These are phyloP conservation scores for Spergularia bocconei DNA, from an alignment of 148 eudicot species.

Conservation along the genomic window DNA sequence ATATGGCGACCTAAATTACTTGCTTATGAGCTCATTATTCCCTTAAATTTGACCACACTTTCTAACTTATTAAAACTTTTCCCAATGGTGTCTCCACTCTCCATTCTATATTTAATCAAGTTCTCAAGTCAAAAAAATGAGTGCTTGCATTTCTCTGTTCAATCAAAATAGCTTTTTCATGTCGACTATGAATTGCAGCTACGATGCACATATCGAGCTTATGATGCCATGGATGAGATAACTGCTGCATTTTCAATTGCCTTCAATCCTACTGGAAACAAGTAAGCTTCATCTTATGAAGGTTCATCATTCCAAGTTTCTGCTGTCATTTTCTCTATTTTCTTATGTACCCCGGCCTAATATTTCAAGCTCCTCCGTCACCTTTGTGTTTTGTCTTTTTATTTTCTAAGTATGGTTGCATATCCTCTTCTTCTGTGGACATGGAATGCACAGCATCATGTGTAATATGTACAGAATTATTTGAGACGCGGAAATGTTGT, in stretches of 20 bases:
- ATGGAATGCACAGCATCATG: background rate
- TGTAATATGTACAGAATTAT: background rate
- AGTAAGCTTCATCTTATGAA: constrained; percentile 48
- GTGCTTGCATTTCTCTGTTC: background rate
- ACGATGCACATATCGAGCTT: constrained; percentile 97
- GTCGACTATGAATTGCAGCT: constrained; percentile 48
- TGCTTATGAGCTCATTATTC: constrained; percentile 11
- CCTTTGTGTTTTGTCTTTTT: background rate
- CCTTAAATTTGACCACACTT: background rate
- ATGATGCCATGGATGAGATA: constrained; percentile 97
- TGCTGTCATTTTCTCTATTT: background rate
- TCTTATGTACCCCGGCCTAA: constrained; percentile 8
- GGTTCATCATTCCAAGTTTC: background rate
- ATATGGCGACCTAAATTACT: background rate
- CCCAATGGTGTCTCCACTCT: background rate
- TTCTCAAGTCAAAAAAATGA: background rate
- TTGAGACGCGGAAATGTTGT: background rate
- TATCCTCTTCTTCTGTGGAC: background rate
- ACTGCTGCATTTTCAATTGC: constrained; percentile 90
- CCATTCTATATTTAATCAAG: background rate
- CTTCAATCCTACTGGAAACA: constrained; percentile 78
- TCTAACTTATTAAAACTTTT: background rate
- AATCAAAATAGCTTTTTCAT: background rate
- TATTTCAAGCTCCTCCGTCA: background rate
- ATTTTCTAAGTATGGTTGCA: background rate